A percentile compares a stretch with the other conserved stretches of the same genome.
phyloP scores from a whole-genome alignment of 495 filamentous ascomycete species.

The Barbatosphaeria neglecta region DNA sequence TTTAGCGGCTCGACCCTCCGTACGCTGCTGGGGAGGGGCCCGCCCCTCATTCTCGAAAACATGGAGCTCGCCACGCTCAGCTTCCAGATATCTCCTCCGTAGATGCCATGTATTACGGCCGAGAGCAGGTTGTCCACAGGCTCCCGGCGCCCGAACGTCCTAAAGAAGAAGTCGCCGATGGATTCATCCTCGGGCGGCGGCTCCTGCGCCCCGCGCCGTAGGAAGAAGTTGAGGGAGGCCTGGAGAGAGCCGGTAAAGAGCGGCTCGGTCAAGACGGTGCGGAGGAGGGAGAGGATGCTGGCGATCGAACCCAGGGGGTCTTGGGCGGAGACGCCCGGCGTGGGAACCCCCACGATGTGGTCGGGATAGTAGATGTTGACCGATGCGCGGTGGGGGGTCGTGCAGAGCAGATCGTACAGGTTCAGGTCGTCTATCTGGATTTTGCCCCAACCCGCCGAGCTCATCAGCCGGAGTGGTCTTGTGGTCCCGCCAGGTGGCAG shows the following conservation, averaged over 20 bases:
- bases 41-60: slow-evolving; percentile 3
- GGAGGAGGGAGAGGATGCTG: neutral
- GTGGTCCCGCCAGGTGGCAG: too few species aligned
- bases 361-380: slow-evolving; percentile 81
- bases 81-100: slow-evolving; percentile 79
- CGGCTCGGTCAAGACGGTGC: slow-evolving; percentile 46
- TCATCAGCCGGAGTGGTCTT: too few species aligned
- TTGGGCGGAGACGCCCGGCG: slow-evolving; percentile 14
- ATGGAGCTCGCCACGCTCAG: slow-evolving; percentile 53
- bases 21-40: neutral
- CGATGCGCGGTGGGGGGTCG: slow-evolving; percentile 29
- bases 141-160: slow-evolving; percentile 37
- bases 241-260: slow-evolving; percentile 42
- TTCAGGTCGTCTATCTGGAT: slow-evolving; percentile 56
- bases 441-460: too few species aligned
- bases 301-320: slow-evolving; percentile 5
- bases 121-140: slow-evolving; percentile 68
- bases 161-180: slow-evolving; percentile 53
- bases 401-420: slow-evolving; percentile 47
- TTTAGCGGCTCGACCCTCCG: neutral
- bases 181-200: slow-evolving; percentile 48
- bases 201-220: slow-evolving; percentile 5
- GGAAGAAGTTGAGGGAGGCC: slow-evolving; percentile 24
- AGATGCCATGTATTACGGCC: slow-evolving; percentile 77
- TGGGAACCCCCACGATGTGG: slow-evolving; percentile 63